Evolutionary conservation across 306 rosid genomes (phyloP).

Genomic region (Lathyrus aphaca): DNA sequence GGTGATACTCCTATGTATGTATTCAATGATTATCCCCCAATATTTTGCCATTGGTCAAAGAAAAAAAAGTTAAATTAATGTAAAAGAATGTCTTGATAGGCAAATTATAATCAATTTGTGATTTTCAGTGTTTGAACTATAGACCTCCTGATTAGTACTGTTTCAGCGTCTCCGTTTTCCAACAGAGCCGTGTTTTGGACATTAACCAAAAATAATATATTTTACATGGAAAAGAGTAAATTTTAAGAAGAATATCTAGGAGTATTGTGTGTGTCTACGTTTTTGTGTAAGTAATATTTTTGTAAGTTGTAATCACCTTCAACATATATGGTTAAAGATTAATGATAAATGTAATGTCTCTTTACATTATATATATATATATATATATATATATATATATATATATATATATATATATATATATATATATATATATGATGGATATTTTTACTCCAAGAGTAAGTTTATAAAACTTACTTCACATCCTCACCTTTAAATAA

Average conservation of each 20-base stretch:
- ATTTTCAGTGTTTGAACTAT: constrained; percentile 1
- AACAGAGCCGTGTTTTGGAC: not conserved
- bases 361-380: not conserved
- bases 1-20: not conserved
- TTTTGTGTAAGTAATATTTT: not conserved
- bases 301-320: not conserved
- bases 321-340: not conserved
- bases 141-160: not conserved
- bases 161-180: not conserved
- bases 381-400: not conserved
- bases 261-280: not conserved
- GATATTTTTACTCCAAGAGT: too few relatives aligned
- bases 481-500: too few relatives aligned
- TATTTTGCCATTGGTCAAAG: not conserved
- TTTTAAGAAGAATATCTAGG: not conserved
- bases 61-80: not conserved
- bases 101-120: not conserved
- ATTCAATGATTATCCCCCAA: constrained; percentile 1
- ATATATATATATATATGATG: not conserved
- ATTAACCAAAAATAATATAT: not conserved
- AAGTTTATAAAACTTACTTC: too few relatives aligned
- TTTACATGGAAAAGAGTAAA: constrained; percentile 1
- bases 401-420: not conserved
- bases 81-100: not conserved
- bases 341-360: not conserved